Evolutionary conservation across 306 rosid species (phyloP).

Genomic region (Carpinus viminea): DNA sequence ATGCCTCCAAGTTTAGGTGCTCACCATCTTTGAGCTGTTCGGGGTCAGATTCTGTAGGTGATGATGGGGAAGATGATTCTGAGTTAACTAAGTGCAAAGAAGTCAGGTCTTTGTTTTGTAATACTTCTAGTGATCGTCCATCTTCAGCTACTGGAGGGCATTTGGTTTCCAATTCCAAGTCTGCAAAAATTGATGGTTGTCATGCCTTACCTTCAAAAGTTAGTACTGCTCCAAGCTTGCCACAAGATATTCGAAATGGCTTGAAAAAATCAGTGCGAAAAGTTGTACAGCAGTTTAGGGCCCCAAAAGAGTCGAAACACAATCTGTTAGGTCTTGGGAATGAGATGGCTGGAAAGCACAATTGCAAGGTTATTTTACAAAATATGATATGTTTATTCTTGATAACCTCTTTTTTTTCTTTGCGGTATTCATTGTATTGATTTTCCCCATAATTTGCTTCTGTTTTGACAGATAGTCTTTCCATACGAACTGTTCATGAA

Average conservation of each 20-base stretch:
- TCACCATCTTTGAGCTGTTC: conserved; percentile 35
- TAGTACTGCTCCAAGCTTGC: conserved; percentile 39
- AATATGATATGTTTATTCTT: background rate
- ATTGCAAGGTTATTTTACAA: conserved; percentile 28
- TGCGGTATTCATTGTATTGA: conserved; percentile 15
- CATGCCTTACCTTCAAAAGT: conserved; percentile 48
- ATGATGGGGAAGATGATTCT: conserved; percentile 39
- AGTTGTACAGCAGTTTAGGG: conserved; percentile 72
- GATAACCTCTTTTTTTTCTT: conserved; percentile 11
- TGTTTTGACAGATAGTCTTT: conserved; percentile 55
- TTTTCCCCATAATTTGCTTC: conserved; percentile 24
- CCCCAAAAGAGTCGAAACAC: conserved; percentile 55
- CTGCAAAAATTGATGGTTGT: conserved; percentile 46
- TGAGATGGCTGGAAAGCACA: conserved; percentile 43
- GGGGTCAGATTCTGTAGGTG: conserved; percentile 24
- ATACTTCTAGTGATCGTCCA: conserved; percentile 36
- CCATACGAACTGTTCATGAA: conserved; percentile 62
- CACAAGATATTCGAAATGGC: conserved; percentile 62
- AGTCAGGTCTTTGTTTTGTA: conserved; percentile 34
- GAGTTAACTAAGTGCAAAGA: conserved; percentile 37
- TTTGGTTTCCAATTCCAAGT: conserved; percentile 38
- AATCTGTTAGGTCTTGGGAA: conserved; percentile 36
- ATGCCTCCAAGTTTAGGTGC: conserved; percentile 39
- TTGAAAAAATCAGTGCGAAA: conserved; percentile 64
- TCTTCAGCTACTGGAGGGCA: conserved; percentile 42